Percentiles rank a stretch among this genome's conserved stretches.
Conservation (phyloP, 371 early-diverging fungal genomes). For the Circinella umbellata region DNA sequence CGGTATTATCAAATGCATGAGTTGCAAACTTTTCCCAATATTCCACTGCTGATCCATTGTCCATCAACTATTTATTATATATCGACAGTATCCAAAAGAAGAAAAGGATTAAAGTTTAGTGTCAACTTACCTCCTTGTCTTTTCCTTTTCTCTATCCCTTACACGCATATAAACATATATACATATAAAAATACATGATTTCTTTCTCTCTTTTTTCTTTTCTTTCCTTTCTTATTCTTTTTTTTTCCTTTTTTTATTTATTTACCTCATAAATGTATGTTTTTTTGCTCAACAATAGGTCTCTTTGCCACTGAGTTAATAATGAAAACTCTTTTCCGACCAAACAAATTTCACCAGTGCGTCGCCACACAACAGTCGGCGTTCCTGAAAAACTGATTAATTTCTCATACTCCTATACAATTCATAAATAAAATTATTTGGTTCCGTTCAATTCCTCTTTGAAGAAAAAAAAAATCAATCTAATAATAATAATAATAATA, state of each 20-base stretch:
- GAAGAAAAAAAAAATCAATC: too few species aligned
- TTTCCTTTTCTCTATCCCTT: too few species aligned
- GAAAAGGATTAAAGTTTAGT: too few species aligned
- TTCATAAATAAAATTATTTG: too few species aligned
- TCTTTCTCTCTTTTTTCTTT: too few species aligned
- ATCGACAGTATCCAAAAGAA: too few species aligned
- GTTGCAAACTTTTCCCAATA: slow-evolving; percentile 94
- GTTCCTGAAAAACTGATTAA: slow-evolving; percentile 91
- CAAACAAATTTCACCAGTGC: slow-evolving; percentile 89
- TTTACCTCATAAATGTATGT: slow-evolving; percentile 81
- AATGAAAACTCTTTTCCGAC: slow-evolving; percentile 93
- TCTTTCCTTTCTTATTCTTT: too few species aligned
- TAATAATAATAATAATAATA: slow-evolving; percentile 34
- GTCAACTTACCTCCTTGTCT: too few species aligned
- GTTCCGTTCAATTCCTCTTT: too few species aligned
- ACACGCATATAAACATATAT: too few species aligned
- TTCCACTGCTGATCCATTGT: slow-evolving; percentile 83
- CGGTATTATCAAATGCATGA: slow-evolving; percentile 88
- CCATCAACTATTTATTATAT: slow-evolving; percentile 72
- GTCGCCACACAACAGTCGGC: slow-evolving; percentile 94
- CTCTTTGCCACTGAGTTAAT: slow-evolving; percentile 85
- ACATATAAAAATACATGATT: too few species aligned
- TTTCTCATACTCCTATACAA: slow-evolving; percentile 84
- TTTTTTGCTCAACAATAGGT: slow-evolving; percentile 71
- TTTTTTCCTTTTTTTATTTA: too few species aligned